Evolutionary conservation across 1,284 basidiomycete genomes (phyloP), one percentile per base, ranked within the genome.

Genomic region (Ganoderma sinense): DNA sequence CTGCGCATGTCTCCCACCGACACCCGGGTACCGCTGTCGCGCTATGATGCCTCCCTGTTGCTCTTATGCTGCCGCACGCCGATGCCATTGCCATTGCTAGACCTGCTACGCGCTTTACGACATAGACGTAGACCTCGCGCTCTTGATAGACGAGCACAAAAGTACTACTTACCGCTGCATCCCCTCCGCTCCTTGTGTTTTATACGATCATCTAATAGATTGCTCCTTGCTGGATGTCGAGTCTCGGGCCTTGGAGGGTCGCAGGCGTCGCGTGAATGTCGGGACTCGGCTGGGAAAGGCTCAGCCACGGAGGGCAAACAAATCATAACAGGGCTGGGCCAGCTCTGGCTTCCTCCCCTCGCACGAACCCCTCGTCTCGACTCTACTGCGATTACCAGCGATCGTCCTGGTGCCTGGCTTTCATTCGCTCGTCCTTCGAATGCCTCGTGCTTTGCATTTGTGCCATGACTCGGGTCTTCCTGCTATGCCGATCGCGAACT

Each of bases 101-200:
- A 36, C 36, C 63, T 66, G n/a, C 65, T 55, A 43, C 51, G 45
- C 36, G 62, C 55, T 13, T 70, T 48, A 66, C 63, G 65, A 70
- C 55, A 61, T 73, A 71, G 68, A 73, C 59, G 36, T 36, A 36
- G 36, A 36, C 36, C 7, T 36, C 36, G 66, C 64, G 68, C 68
- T 68, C 63, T 45, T 59, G 58, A 16, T 60, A 29, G 23, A 13
- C 39, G 68, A 63, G 62, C 62, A 65, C 58, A 72, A 72, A 72
- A 72, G 71, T 69, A 72, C 66, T 56, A 39, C 62, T 59, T 58
- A 59, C 20, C 7, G 20, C 43, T 41, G 36, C 16, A 41, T 62
- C 70, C 65, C 65, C 70, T 65, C 70, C 70, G 65, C 68, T 71
- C 70, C 65, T 71, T 71, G 65, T 60, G 61, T 48, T 48, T 64